These are phyloP conservation scores for Diaporthe citrichinensis DNA, from an alignment of 2,329 filamentous ascomycete genomes.

Conservation along the genomic window DNA sequence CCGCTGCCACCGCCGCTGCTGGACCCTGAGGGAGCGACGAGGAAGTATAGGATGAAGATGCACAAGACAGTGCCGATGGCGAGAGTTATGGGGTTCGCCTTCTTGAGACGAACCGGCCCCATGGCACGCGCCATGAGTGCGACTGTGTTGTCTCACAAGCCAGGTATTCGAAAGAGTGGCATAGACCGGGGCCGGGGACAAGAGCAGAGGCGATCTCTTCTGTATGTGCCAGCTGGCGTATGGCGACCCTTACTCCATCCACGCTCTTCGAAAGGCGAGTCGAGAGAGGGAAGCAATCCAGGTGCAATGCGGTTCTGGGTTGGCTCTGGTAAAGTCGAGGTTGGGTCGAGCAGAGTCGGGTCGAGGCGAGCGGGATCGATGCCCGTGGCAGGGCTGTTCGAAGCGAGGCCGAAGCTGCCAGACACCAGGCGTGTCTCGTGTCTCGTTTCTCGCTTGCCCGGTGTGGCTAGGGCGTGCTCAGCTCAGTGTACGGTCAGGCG, in stretches of 20 bases:
- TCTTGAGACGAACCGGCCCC: slow-evolving; percentile 80
- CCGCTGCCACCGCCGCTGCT: slow-evolving; percentile 59
- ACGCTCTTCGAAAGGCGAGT: slow-evolving; percentile 24
- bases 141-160: slow-evolving; percentile 41
- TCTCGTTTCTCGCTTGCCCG: not conserved
- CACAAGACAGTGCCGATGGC: slow-evolving; percentile 79
- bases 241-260: slow-evolving; percentile 39
- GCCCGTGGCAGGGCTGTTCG: not conserved
- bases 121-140: slow-evolving; percentile 68
- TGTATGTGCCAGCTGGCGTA: slow-evolving; percentile 39
- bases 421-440: slow-evolving; percentile 14
- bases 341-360: not conserved
- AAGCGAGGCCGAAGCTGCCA: slow-evolving; percentile 16
- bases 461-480: slow-evolving; percentile 20
- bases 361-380: not conserved
- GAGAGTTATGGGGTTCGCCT: slow-evolving; percentile 83
- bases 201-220: slow-evolving; percentile 34
- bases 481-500: slow-evolving; percentile 5
- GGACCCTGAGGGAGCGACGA: slow-evolving; percentile 68
- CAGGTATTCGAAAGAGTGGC: slow-evolving; percentile 10
- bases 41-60: slow-evolving; percentile 78
- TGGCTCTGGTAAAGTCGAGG: not conserved
- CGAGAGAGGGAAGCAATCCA: not conserved
- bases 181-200: slow-evolving; percentile 19
- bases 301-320: not conserved